Percentiles rank a stretch among this genome's conserved stretches.
These are phyloP conservation scores for Tylopilus rubrobrunneus DNA, from an alignment of 768 basidiomycete species.

Conservation along the genomic window DNA sequence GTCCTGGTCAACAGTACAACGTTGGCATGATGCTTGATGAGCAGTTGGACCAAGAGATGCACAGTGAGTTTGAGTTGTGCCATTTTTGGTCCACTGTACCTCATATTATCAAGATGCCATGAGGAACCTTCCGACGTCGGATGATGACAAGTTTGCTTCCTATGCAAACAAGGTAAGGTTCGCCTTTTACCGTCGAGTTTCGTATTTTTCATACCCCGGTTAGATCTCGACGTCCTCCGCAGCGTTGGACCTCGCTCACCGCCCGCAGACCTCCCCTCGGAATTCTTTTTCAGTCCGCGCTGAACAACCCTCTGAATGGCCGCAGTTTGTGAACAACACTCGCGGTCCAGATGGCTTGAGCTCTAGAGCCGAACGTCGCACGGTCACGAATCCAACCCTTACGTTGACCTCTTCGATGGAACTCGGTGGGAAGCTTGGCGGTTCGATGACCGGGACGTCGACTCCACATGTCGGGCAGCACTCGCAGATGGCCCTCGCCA, in stretches of 20 bases:
- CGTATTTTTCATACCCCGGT: slow-evolving; percentile 1
- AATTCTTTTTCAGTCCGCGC: slow-evolving; percentile 54
- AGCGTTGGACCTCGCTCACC: slow-evolving; percentile 88
- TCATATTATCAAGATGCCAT: slow-evolving; percentile 64
- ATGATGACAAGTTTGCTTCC: slow-evolving; percentile 79
- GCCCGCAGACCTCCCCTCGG: slow-evolving; percentile 76
- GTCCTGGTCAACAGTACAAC: slow-evolving; percentile 65
- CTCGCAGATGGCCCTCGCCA: slow-evolving; percentile 42
- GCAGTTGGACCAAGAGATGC: slow-evolving; percentile 91
- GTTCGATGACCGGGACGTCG: slow-evolving; percentile 51
- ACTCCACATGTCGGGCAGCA: slow-evolving; percentile 66
- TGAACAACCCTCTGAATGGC: slow-evolving; percentile 89
- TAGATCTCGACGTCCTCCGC: slow-evolving; percentile 86
- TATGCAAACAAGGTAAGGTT: slow-evolving; percentile 60
- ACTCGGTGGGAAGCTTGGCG: slow-evolving; percentile 37
- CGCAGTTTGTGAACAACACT: slow-evolving; percentile 70
- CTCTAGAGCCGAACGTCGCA: slow-evolving; percentile 61
- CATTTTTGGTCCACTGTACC: slow-evolving; percentile 10
- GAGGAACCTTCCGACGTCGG: slow-evolving; percentile 80
- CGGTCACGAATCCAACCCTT: slow-evolving; percentile 70
- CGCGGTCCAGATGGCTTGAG: slow-evolving; percentile 58
- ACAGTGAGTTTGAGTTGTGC: slow-evolving; percentile 54
- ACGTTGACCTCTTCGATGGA: slow-evolving; percentile 59
- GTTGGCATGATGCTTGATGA: slow-evolving; percentile 91
- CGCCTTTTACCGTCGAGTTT: neutral